Conservation (phyloP, 768 basidiomycete genomes). For the Tylopilus sp. region DNA sequence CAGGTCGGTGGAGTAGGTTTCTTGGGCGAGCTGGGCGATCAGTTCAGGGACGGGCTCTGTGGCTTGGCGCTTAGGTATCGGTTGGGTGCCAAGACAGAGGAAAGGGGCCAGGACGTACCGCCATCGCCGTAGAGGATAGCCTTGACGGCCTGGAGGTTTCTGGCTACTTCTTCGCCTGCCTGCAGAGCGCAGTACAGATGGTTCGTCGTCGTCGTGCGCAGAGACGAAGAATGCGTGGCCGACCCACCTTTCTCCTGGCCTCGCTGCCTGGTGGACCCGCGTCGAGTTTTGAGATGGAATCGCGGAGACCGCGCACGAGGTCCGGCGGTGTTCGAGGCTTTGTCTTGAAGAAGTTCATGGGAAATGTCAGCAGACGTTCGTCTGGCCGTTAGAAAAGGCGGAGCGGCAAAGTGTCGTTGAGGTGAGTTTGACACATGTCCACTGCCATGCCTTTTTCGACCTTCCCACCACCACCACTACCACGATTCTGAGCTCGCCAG, state of each 20-base stretch:
- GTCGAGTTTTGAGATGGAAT: conserved; percentile 77
- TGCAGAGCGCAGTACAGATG: conserved; percentile 29
- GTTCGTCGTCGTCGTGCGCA: not conserved
- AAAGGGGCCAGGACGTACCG: conserved; percentile 45
- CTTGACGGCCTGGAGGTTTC: conserved; percentile 90
- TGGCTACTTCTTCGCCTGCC: conserved; percentile 88
- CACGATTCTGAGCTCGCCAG: not conserved
- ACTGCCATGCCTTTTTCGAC: conserved; percentile 11
- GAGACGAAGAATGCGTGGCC: not conserved
- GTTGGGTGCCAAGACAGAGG: conserved; percentile 1
- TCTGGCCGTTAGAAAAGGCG: not conserved
- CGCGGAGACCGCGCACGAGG: conserved; percentile 76
- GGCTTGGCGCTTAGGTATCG: not conserved
- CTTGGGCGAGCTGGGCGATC: conserved; percentile 92
- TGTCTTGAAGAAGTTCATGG: conserved; percentile 97
- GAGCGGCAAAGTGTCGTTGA: conserved; percentile 1
- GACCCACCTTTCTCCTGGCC: conserved; percentile 70
- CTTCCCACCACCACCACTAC: not conserved
- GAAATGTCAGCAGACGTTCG: conserved; percentile 1
- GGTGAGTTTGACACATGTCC: conserved; percentile 17
- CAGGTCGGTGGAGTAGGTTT: conserved; percentile 90
- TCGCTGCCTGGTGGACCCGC: conserved; percentile 71
- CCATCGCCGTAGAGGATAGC: conserved; percentile 83
- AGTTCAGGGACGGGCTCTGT: conserved; percentile 84
- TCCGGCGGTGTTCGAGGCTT: conserved; percentile 87